Conservation (phyloP, 148 eudicot genomes). For the Nepenthes gracilis region DNA sequence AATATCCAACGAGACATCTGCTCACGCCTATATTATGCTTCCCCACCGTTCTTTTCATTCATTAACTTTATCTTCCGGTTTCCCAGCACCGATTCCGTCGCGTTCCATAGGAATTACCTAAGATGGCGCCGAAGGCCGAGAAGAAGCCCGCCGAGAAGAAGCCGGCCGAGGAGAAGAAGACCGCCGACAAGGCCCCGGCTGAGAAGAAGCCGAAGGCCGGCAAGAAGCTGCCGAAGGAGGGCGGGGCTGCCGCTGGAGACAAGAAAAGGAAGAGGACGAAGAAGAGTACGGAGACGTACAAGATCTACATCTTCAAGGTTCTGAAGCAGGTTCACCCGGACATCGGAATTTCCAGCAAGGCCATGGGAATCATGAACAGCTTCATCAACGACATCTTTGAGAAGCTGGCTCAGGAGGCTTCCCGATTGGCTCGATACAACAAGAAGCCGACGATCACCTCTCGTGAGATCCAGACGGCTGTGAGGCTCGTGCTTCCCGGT, state of each 20-base stretch:
- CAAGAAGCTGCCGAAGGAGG: slow-evolving; percentile 32
- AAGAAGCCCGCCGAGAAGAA: slow-evolving; percentile 42
- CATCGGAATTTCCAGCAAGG: slow-evolving; percentile 11
- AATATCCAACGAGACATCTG: no score
- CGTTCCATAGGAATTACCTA: no score
- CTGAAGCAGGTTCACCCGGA: slow-evolving; percentile 11
- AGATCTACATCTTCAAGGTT: slow-evolving; percentile 15
- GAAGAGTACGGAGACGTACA: slow-evolving; percentile 10
- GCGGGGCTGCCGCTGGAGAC: slow-evolving; percentile 18
- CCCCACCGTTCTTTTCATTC: no score
- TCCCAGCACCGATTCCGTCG: no score
- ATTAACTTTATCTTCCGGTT: no score
- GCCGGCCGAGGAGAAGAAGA: slow-evolving; percentile 29
- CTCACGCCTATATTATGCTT: no score
- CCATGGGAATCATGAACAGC: slow-evolving; percentile 10
- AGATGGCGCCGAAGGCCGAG: slow-evolving; percentile 36
- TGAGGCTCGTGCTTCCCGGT: slow-evolving; percentile 10
- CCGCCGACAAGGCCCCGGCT: slow-evolving; percentile 33
- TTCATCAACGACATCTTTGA: slow-evolving; percentile 13
- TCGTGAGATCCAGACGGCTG: slow-evolving; percentile 11
- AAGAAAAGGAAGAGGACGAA: slow-evolving; percentile 11
- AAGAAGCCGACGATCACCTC: slow-evolving; percentile 8
- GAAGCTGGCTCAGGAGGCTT: slow-evolving; percentile 9
- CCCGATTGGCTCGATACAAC: slow-evolving; percentile 6
- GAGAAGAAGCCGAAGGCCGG: slow-evolving; percentile 48